A percentile compares a stretch with the other conserved stretches of the same genome.
These are phyloP conservation scores for Pseudonitzschia delicatissima DNA, from an alignment of 108 stramenopile species.

Conservation along the genomic window DNA sequence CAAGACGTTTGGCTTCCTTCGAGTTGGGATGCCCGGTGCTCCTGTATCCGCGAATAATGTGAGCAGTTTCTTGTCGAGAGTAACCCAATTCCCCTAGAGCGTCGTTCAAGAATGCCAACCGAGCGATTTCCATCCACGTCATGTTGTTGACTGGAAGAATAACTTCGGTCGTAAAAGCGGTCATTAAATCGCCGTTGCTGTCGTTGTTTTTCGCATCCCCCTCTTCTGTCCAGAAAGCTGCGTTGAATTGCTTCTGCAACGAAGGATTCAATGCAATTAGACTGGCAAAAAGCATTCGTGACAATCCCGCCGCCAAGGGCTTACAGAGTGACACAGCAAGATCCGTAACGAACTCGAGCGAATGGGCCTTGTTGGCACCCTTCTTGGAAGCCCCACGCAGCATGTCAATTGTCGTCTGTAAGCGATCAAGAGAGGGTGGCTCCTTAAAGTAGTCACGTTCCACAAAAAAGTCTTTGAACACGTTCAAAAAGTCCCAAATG, in stretches of 20 bases:
- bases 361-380: constrained; percentile 32
- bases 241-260: constrained; percentile 58
- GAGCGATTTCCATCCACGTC: constrained; percentile 87
- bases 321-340: constrained; percentile 75
- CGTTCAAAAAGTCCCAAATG: constrained; percentile 79
- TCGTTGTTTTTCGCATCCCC: constrained; percentile 41
- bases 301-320: constrained; percentile 55
- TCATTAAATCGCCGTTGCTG: constrained; percentile 31
- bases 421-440: constrained; percentile 61
- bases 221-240: constrained; percentile 58
- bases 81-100: constrained; percentile 76
- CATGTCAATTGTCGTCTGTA: constrained; percentile 66
- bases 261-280: constrained; percentile 56
- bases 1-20: constrained; percentile 77
- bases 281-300: constrained; percentile 65
- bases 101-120: constrained; percentile 65
- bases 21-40: constrained; percentile 87
- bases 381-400: constrained; percentile 28
- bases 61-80: constrained; percentile 62
- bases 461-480: constrained; percentile 61
- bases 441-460: constrained; percentile 34
- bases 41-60: constrained; percentile 73
- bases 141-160: constrained; percentile 71
- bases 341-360: constrained; percentile 47
- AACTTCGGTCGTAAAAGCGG: constrained; percentile 22